Conservation (phyloP, 345 rosid genomes). For the Eutrema yunnanense region DNA sequence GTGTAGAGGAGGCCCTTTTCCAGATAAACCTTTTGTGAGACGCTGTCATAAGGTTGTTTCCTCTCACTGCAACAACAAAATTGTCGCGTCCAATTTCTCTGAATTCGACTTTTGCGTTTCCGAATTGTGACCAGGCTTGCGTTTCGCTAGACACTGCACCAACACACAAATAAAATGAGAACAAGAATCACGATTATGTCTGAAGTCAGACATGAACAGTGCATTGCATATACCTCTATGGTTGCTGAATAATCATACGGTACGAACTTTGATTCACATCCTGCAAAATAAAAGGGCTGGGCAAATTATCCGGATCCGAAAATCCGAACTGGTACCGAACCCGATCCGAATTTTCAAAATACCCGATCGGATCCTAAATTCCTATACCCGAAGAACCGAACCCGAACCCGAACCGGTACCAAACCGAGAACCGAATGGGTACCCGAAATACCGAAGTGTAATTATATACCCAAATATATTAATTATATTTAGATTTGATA, state of each 20-base stretch:
- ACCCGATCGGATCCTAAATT: too few relatives aligned
- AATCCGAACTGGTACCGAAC: too few relatives aligned
- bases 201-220: not conserved
- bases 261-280: conserved; percentile 33
- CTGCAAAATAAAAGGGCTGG: too few relatives aligned
- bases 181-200: not conserved
- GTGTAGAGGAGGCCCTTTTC: conserved; percentile 41
- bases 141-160: conserved; percentile 47
- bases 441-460: too few relatives aligned
- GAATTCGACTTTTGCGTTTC: conserved; percentile 39
- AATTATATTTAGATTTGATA: too few relatives aligned
- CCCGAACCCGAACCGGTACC: too few relatives aligned
- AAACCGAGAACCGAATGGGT: too few relatives aligned
- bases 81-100: conserved; percentile 34
- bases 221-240: conserved; percentile 37
- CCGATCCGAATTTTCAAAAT: too few relatives aligned
- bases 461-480: too few relatives aligned
- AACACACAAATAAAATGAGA: not conserved
- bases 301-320: too few relatives aligned
- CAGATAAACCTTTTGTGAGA: conserved; percentile 49
- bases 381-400: too few relatives aligned
- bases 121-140: conserved; percentile 49
- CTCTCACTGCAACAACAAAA: conserved; percentile 48
- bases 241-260: conserved; percentile 68
- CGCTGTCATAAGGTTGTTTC: conserved; percentile 36